Base-by-base conservation (phyloP, 345 rosid genomes). In the Populus pruinosa region DNA sequence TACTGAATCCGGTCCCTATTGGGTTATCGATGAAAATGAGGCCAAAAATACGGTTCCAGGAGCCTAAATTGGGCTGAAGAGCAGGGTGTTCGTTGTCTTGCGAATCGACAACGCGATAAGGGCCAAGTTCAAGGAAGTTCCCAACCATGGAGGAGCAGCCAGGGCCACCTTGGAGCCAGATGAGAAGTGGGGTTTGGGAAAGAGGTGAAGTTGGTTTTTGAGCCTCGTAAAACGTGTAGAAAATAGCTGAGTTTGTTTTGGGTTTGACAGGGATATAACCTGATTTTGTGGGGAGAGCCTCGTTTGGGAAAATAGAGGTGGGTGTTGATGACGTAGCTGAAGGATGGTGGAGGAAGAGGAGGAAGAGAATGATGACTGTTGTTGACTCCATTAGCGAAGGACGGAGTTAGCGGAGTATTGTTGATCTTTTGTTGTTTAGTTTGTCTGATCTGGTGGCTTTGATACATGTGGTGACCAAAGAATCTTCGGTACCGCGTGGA, bases 141-240 rank as follows among this genome's bases (percentile, higher is more conserved):
- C 91, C 98, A 17, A 75, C 82, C 98, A 94, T 93, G 84, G 97
- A 92, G 77, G 97, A 94, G 85, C 98, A 94, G 38, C 97, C 97
- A 62, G 97, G 98, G 33, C 97, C 97, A 49, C 97, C 98, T 80
- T 91, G 96, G 64, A 92, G 97, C 97, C 97, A 94, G 62, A 92
- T 82, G 38, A 94, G 83, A 62, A 92, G 87, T 0, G 97, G 98
- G 78, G 91, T 89, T 78, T 87, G 77, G 39, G 87, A 35, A 47
- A 82, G 87, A 23, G 88, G 78, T 17, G 83, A 69, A 16, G 71
- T 81, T 63, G 89, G 82, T 63, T 78, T 77, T 70, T 90, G 94
- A 31, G 97, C 93, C 86, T 94, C 97, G 73, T 94, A 92, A 83
- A 81, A 94, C 63, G 93, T 29, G 83, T 89, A 92, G 87, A 88